Base-by-base conservation (phyloP, 1,284 basidiomycete species). In the Papiliotrema laurentii region DNA sequence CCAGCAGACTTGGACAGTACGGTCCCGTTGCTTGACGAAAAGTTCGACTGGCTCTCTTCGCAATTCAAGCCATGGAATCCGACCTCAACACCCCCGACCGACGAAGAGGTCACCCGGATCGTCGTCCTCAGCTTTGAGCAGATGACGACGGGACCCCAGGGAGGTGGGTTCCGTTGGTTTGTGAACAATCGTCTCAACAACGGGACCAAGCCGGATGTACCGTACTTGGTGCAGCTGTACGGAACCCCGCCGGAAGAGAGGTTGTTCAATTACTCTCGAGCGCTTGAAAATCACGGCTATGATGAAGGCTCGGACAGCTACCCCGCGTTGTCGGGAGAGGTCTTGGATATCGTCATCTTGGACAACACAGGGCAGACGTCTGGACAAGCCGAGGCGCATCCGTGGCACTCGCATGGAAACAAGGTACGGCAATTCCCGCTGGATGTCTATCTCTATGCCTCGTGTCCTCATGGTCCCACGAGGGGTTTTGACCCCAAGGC, bases 401-500 rank as follows among this genome's bases (percentile, higher is more conserved):
- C 53, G 18, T 54, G 48, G 48, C 53, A 54, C 37, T 21, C 35
- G 9, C 53, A 54, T 26, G 53, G 53, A 16, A 33, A 27, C 13
- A 54, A 54, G 43, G 50, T 43, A 41, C 19, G 49, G 25, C 18
- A 11, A 11, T 14, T 34, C 24, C 11, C 28, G n/a, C 24, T 18
- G 34, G 5, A 13, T 22, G 33, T 9, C 27, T 24, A 34, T 18
- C 21, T 11, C 26, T 31, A 14, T 21, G 13, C 9, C 26, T 31
- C 14, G 33, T 16, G 16, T 44, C 43, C n/a, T 31, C 14, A 9
- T 21, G 5, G 16, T 31, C n/a, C n/a, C n/a, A n/a, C n/a, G n/a
- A n/a, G n/a, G n/a, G n/a, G n/a, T n/a, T n/a, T n/a, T n/a, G n/a
- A n/a, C n/a, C n/a, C n/a, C n/a, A n/a, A n/a, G n/a, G n/a, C n/a